Evolutionary conservation across 1,139 yeast species (phyloP).

Genomic region (Hyphopichia pseudoburtonii): DNA sequence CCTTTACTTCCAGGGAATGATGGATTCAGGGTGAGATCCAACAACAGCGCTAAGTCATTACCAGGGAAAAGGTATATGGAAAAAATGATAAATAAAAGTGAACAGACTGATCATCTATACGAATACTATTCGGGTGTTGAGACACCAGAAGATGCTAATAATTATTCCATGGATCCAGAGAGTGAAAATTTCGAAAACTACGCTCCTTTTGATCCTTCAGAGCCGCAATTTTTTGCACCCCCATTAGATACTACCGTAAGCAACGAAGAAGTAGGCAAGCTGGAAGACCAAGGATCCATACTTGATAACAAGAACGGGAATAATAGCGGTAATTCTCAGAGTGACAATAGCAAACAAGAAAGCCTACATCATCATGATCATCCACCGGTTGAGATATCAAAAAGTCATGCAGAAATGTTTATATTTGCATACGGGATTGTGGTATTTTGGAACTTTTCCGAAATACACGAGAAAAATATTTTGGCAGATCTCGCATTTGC

Average conservation of each 20-base stretch:
- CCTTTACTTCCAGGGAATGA: conserved; percentile 88
- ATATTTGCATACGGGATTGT: conserved; percentile 90
- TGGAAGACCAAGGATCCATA: conserved; percentile 1
- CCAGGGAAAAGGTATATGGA: conserved; percentile 71
- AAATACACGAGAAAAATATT: conserved; percentile 86
- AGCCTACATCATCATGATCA: conserved; percentile 2
- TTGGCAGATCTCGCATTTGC: conserved; percentile 91
- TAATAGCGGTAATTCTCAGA: conserved; percentile 17
- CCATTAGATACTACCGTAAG: conserved; percentile 21
- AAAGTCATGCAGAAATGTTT: conserved; percentile 86
- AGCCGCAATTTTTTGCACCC: conserved; percentile 53
- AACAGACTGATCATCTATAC: conserved; percentile 85
- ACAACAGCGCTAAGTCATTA: conserved; percentile 62
- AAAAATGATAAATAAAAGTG: conserved; percentile 73
- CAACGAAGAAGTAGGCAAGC: conserved; percentile 14
- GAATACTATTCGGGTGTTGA: conserved; percentile 87
- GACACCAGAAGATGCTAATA: conserved; percentile 62
- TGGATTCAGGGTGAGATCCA: conserved; percentile 80
- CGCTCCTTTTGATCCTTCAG: conserved; percentile 47
- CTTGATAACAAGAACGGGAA: conserved; percentile 16
- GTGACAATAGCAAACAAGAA: background rate
- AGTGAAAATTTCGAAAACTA: conserved; percentile 35
- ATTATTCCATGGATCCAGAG: conserved; percentile 53
- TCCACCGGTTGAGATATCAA: conserved; percentile 49
- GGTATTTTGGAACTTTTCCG: conserved; percentile 96